Evolutionary conservation across 2,329 filamentous ascomycete genomes (phyloP).

Genomic region (Knufia petricola): DNA sequence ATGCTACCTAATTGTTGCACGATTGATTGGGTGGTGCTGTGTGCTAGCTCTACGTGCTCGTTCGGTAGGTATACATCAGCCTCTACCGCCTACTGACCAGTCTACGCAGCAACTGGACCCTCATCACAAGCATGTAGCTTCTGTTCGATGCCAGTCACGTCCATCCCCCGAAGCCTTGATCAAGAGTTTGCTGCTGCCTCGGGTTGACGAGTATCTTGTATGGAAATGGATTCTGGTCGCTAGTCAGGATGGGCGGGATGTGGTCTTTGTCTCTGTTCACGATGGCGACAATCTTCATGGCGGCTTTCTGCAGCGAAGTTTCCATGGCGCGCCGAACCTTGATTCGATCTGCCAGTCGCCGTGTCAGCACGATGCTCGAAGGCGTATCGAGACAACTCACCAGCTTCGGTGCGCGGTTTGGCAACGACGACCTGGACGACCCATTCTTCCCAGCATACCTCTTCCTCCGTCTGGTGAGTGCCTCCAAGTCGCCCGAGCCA

Average conservation of each 20-base stretch:
- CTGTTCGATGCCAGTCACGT: too few species aligned
- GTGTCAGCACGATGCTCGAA: not conserved
- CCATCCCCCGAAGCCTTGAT: slow-evolving; percentile 67
- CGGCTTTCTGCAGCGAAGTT: slow-evolving; percentile 74
- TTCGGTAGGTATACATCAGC: too few species aligned
- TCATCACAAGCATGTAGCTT: too few species aligned
- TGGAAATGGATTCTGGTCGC: slow-evolving; percentile 84
- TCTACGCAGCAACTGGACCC: too few species aligned
- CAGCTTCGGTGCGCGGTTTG: slow-evolving; percentile 76
- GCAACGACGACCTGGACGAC: slow-evolving; percentile 87
- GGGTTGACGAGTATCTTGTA: slow-evolving; percentile 88
- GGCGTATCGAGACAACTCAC: slow-evolving; percentile 41
- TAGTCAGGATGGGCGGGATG: slow-evolving; percentile 92
- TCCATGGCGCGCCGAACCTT: slow-evolving; percentile 89
- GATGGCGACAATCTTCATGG: slow-evolving; percentile 79
- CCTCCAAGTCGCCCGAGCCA: slow-evolving; percentile 26
- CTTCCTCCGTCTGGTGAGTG: slow-evolving; percentile 65
- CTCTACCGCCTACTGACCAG: too few species aligned
- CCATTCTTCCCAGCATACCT: slow-evolving; percentile 97
- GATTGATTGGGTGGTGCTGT: not conserved
- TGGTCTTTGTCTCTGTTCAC: slow-evolving; percentile 88
- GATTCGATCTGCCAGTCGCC: slow-evolving; percentile 55
- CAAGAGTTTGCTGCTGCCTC: slow-evolving; percentile 66
- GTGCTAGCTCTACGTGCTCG: not conserved
- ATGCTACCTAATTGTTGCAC: not conserved